Evolutionary conservation across 257 asterid genomes (phyloP), one percentile per base, ranked within the genome.

Genomic region (Cordia subcordata): DNA sequence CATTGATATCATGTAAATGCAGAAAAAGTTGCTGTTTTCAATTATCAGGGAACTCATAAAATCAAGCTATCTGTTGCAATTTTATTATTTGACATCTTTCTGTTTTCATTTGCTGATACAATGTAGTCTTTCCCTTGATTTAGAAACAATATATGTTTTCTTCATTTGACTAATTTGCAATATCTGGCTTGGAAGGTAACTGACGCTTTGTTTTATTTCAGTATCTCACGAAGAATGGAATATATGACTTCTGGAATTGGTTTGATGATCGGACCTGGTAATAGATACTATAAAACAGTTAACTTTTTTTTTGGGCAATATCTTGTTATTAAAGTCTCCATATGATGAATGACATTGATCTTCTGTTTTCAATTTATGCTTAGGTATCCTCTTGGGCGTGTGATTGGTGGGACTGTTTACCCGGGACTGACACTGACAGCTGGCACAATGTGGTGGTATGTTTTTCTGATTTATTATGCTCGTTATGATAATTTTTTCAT

Each of bases 361-460:
- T 6, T 12, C 37, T 63, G 37, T 18, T 22, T 70, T 58, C 17
- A 53, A 45, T 37, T 45, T 60, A 38, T 52, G 13, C 4, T 14
- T 53, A 93, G 99, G 99, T 93, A 93, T 77, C 99, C 99, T 20
- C 99, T 93, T 55, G 99, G 97, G 61, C 92, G 99, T 54, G 99
- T 93, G 74, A 86, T 93, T 69, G 99, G 99, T 32, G 99, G 99
- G 72, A 93, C 99, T 64, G 96, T 93, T 68, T 93, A 89, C 76
- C 99, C 99, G 32, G 99, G 99, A 46, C 84, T 93, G 60, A 93
- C 95, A 10, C 68, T 93, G 81, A 93, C 99, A 61, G 99, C 99
- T 20, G 99, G 99, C 68, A 74, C 94, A 49, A 74, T 89, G 76
- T 93, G 76, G 76, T 65, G 72, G 76, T 71, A 71, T 27, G 63